Conservation (phyloP, 345 rosid genomes). For the Hypericum androsaemum region DNA sequence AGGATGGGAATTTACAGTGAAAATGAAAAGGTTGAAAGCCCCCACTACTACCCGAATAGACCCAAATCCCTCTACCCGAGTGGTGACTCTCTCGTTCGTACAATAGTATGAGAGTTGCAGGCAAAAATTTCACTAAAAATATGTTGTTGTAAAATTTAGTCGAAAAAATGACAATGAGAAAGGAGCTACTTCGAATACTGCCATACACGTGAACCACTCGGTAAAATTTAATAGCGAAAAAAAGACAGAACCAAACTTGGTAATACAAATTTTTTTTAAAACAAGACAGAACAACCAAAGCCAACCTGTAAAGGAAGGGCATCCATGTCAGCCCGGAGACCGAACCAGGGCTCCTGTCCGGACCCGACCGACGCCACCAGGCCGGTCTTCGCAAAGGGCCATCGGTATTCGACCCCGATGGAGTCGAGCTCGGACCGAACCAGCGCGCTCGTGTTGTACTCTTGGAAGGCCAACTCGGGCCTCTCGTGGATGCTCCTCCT, state of each 20-base stretch:
- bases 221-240: no score
- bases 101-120: no score
- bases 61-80: no score
- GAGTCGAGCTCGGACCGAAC: slow-evolving; percentile 32
- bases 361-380: slow-evolving; percentile 38
- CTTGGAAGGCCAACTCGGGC: slow-evolving; percentile 42
- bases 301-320: slow-evolving; percentile 46
- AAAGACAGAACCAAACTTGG: not conserved
- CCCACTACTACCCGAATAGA: no score
- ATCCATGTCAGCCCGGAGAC: slow-evolving; percentile 52
- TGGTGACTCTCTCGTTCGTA: no score
- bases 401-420: slow-evolving; percentile 30
- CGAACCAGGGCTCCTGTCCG: slow-evolving; percentile 38
- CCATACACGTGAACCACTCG: no score
- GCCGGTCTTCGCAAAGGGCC: slow-evolving; percentile 48
- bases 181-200: no score
- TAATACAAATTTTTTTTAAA: not conserved
- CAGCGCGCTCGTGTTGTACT: slow-evolving; percentile 30
- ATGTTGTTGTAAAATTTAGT: no score
- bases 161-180: no score
- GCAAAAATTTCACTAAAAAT: no score
- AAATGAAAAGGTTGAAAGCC: no score
- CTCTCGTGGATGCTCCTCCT: slow-evolving; percentile 40
- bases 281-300: not conserved
- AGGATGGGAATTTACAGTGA: no score